phyloP scores from a whole-genome alignment of 2,329 filamentous ascomycete species.

The Pseudocercospora eumusae region DNA sequence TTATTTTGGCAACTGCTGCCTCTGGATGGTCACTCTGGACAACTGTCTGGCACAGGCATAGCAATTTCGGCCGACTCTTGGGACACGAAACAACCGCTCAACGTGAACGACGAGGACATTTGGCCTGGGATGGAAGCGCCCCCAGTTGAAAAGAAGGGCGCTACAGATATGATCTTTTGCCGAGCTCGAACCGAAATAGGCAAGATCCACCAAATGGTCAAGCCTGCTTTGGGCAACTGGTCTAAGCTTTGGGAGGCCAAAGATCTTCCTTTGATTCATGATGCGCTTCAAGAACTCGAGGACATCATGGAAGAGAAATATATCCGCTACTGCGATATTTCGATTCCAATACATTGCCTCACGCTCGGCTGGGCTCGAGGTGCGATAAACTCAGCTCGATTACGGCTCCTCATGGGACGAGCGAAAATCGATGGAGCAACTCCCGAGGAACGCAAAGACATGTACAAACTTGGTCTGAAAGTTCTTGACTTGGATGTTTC shows the following conservation, averaged over 20 bases:
- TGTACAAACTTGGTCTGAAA: conserved; percentile 47
- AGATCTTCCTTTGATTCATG: conserved; percentile 26
- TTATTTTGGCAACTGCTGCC: conserved; percentile 65
- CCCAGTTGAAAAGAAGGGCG: conserved; percentile 47
- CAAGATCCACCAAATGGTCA: conserved; percentile 41
- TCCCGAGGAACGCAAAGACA: conserved; percentile 41
- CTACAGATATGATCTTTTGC: conserved; percentile 57
- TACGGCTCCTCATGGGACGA: conserved; percentile 51
- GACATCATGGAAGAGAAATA: conserved; percentile 46
- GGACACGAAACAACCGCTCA: conserved; percentile 40
- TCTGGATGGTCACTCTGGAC: conserved; percentile 50
- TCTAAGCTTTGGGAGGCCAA: conserved; percentile 26
- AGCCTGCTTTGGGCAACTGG: conserved; percentile 27
- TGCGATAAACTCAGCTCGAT: conserved; percentile 47
- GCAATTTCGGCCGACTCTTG: conserved; percentile 33
- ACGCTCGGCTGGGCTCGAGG: conserved; percentile 48
- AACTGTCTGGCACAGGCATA: conserved; percentile 38
- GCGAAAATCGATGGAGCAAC: conserved; percentile 35
- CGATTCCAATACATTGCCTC: conserved; percentile 48
- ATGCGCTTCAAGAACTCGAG: conserved; percentile 46
- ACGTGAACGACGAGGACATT: conserved; percentile 42
- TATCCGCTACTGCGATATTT: conserved; percentile 49
- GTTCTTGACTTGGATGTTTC: conserved; percentile 47
- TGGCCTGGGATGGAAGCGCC: conserved; percentile 52
- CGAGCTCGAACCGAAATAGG: conserved; percentile 48